A percentile compares a stretch with the other conserved stretches of the same genome.
phyloP scores from a whole-genome alignment of 352 stramenopile species.

The Phytophthora chlamydospora region DNA sequence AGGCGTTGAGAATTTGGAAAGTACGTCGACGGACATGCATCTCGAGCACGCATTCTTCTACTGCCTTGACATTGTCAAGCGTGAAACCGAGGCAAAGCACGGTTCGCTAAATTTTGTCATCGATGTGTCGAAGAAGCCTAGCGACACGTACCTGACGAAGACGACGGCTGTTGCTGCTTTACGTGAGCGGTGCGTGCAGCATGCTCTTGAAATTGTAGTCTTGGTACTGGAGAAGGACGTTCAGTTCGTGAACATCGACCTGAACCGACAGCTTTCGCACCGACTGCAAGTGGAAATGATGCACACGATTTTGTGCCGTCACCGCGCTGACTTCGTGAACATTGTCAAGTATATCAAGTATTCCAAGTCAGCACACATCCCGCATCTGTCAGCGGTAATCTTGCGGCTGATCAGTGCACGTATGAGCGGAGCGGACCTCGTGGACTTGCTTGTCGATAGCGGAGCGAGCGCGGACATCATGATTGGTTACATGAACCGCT shows the following conservation, averaged over 20 bases:
- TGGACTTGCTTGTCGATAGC: constrained; percentile 76
- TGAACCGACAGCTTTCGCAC: constrained; percentile 61
- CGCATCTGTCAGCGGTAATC: constrained; percentile 72
- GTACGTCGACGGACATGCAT: constrained; percentile 70
- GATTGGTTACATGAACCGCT: constrained; percentile 80
- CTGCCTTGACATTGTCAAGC: constrained; percentile 80
- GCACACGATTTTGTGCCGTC: constrained; percentile 74
- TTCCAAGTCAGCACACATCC: constrained; percentile 74
- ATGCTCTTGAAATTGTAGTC: constrained; percentile 79
- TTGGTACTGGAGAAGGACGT: constrained; percentile 76
- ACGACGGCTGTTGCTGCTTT: constrained; percentile 51
- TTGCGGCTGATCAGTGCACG: constrained; percentile 72
- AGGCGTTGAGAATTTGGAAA: constrained; percentile 79
- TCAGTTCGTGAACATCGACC: constrained; percentile 66
- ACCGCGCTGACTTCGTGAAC: constrained; percentile 76
- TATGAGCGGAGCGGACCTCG: constrained; percentile 61
- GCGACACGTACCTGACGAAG: constrained; percentile 58
- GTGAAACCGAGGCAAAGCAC: constrained; percentile 70
- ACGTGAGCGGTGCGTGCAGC: constrained; percentile 74
- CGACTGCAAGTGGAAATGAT: constrained; percentile 79
- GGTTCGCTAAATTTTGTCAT: constrained; percentile 72
- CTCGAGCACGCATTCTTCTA: constrained; percentile 86
- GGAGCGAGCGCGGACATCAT: constrained; percentile 70
- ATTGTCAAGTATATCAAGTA: constrained; percentile 89
- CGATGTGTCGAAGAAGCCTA: constrained; percentile 52